These are phyloP conservation scores for Aulographum hederae DNA, from an alignment of 2,329 filamentous ascomycete genomes.

Conservation along the genomic window DNA sequence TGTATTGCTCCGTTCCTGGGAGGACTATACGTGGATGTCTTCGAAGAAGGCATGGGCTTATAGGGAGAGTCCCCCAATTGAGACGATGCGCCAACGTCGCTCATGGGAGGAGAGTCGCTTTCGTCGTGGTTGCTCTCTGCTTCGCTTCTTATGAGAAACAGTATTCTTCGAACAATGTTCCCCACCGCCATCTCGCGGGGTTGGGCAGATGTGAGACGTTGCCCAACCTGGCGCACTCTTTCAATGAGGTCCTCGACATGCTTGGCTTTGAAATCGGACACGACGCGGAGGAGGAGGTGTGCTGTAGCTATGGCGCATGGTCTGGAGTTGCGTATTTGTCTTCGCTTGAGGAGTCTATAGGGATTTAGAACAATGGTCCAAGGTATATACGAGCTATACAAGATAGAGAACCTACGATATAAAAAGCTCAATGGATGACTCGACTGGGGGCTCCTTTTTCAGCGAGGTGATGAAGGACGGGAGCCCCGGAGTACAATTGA, in stretches of 20 bases:
- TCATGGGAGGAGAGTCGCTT: constrained; percentile 35
- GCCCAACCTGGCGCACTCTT: constrained; percentile 62
- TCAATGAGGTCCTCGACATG: constrained; percentile 64
- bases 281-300: constrained; percentile 70
- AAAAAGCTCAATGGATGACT: constrained; percentile 67
- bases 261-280: constrained; percentile 61
- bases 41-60: constrained; percentile 19
- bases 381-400: constrained; percentile 4
- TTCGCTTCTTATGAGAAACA: constrained; percentile 83
- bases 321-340: constrained; percentile 76
- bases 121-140: constrained; percentile 66
- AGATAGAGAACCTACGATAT: constrained; percentile 44
- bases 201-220: constrained; percentile 62
- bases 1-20: constrained; percentile 16
- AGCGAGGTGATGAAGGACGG: constrained; percentile 64
- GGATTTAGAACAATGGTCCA: constrained; percentile 2
- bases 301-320: constrained; percentile 83
- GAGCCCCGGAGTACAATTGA: constrained; percentile 51
- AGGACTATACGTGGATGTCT: constrained; percentile 28
- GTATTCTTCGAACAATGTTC: constrained; percentile 79
- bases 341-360: constrained; percentile 63
- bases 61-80: constrained; percentile 9
- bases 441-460: constrained; percentile 55
- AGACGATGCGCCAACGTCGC: constrained; percentile 25
- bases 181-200: constrained; percentile 83